Evolutionary conservation across 805 yeast species (phyloP), one percentile per base, ranked within the genome.

Genomic region (Wickerhamiella brachini): DNA sequence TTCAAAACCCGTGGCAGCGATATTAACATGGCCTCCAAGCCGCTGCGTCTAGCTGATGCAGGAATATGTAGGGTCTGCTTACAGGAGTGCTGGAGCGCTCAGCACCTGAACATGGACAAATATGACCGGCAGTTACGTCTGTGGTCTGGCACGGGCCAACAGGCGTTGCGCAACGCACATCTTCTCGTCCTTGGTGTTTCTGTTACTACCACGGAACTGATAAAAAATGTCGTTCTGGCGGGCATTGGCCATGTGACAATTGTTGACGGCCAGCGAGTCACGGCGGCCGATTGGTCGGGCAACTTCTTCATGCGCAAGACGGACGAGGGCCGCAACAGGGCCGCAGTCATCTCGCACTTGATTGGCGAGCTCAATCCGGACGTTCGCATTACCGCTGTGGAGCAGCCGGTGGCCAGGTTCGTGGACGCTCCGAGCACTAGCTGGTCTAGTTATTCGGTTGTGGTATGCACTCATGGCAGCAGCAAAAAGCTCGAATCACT

Each of bases 71-170:
- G 34, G 34, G 34, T 29, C 34, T 29, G 34, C 34, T 29, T 29
- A 29, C 26, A 24, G 26, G 26, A n/a, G n/a, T n/a, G n/a, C n/a
- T n/a, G n/a, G n/a, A n/a, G n/a, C n/a, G n/a, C n/a, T n/a, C n/a
- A n/a, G n/a, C n/a, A n/a, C n/a, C n/a, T n/a, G n/a, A n/a, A n/a
- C n/a, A 52, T 54, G 55, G 45, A 53, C 43, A 80, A 80, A 54
- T 88, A 85, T 62, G 96, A 89, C 65, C 74, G 98, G 39, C 97
- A 90, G 62, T 68, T 90, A 53, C 75, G 97, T 38, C 68, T 90
- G 15, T 90, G 97, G 97, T 88, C 85, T 1, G 60, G 74, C 0
- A 65, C 73, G 10, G 98, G 97, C 2, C 98, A 90, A 60, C 53
- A 64, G 3, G 68, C 71, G 6, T 69, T 90, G 17, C 77, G 77